Conservation (phyloP, 129 eudicot species). For the Silybum marianum region DNA sequence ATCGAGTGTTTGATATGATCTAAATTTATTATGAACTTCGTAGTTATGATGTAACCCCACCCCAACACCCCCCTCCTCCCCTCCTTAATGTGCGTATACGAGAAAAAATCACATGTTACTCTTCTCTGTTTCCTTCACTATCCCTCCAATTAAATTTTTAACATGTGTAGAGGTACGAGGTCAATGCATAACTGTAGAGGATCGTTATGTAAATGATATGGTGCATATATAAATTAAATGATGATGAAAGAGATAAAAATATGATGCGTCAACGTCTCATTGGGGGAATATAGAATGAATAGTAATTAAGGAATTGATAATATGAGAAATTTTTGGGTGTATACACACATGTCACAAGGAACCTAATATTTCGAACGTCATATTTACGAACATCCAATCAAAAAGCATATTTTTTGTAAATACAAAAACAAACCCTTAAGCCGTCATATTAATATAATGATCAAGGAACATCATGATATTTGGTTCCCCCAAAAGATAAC, state of each 20-base stretch:
- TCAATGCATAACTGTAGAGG: no score
- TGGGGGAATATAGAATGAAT: background rate
- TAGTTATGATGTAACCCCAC: no score
- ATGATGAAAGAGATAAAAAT: no score
- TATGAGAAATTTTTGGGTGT: no score
- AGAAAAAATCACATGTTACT: no score
- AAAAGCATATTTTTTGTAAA: background rate
- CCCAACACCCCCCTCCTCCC: no score
- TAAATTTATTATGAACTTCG: no score
- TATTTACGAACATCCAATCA: background rate
- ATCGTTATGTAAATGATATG: no score
- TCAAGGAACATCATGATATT: background rate
- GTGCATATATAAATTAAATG: no score
- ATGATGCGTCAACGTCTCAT: background rate
- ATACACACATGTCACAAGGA: background rate
- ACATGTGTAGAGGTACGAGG: background rate
- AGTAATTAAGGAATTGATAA: no score
- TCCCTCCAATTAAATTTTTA: background rate
- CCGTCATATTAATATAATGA: background rate
- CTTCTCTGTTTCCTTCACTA: no score
- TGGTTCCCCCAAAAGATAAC: background rate
- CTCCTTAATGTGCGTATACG: no score
- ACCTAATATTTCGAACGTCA: background rate
- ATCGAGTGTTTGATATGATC: background rate
- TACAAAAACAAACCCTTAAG: background rate